These are phyloP conservation scores for Trapa bicornis DNA, from an alignment of 345 rosid species.

Conservation along the genomic window DNA sequence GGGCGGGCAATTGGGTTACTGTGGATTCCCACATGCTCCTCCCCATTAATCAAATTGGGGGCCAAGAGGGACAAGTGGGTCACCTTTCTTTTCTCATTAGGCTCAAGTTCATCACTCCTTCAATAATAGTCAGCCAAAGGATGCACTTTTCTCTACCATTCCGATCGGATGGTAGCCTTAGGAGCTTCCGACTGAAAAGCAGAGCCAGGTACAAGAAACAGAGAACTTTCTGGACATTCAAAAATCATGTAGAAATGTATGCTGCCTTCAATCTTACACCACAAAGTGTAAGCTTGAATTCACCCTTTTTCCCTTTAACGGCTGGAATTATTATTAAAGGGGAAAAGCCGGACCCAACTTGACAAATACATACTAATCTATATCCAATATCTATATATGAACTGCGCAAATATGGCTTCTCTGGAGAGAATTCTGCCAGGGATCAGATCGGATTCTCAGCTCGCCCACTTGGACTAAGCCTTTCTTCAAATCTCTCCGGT, in stretches of 20 bases:
- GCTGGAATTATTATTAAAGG: background rate
- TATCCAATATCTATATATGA: background rate
- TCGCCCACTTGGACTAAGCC: background rate
- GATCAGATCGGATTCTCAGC: background rate
- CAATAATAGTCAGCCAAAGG: too few relatives aligned
- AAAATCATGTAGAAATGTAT: slow-evolving; percentile 9
- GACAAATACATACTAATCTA: background rate
- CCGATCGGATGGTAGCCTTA: too few relatives aligned
- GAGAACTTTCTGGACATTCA: slow-evolving; percentile 15
- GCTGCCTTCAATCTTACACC: background rate
- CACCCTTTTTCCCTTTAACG: background rate
- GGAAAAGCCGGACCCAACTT: background rate
- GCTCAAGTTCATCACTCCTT: too few relatives aligned
- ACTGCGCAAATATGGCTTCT: background rate
- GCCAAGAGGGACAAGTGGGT: too few relatives aligned
- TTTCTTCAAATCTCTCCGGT: background rate
- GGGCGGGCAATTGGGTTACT: too few relatives aligned
- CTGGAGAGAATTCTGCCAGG: slow-evolving; percentile 6
- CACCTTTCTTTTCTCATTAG: too few relatives aligned
- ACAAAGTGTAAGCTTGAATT: background rate
- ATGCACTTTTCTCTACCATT: too few relatives aligned
- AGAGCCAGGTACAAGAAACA: background rate
- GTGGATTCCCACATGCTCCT: too few relatives aligned
- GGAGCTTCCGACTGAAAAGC: too few relatives aligned
- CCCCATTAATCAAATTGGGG: too few relatives aligned